These are phyloP conservation scores for Paraurostyla sp. DNA, from an alignment of 73 alveolate genomes.

Conservation along the genomic window DNA sequence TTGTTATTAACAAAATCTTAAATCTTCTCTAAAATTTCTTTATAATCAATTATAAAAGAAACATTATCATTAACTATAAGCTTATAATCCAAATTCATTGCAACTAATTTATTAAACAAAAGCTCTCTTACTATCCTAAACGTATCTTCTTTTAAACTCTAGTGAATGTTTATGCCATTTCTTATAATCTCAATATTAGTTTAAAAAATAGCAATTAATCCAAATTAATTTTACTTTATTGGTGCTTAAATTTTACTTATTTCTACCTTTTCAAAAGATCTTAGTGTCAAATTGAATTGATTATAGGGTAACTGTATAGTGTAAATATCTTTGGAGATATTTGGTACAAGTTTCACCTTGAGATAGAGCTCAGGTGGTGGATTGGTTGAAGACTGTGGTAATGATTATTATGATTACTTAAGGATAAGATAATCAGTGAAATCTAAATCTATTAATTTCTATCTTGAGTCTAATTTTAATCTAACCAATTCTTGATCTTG, in stretches of 20 bases:
- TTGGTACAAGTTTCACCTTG: neutral
- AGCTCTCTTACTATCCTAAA: neutral
- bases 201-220: neutral
- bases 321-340: neutral
- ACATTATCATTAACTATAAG: neutral
- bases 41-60: neutral
- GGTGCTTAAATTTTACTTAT: neutral
- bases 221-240: neutral
- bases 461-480: neutral
- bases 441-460: neutral
- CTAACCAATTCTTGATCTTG: neutral
- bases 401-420: neutral
- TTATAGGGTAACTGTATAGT: too few species aligned
- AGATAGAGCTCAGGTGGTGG: neutral
- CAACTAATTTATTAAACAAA: neutral
- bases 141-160: neutral
- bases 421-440: conserved; percentile 3
- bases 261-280: too few species aligned
- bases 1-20: neutral
- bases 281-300: too few species aligned
- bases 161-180: conserved; percentile 5
- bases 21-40: neutral
- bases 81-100: neutral
- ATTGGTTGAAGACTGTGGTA: neutral
- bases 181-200: conserved; percentile 9